A percentile compares a stretch with the other conserved stretches of the same genome.
These are phyloP conservation scores for Millerozyma miso DNA, from an alignment of 805 yeast genomes.

Conservation along the genomic window DNA sequence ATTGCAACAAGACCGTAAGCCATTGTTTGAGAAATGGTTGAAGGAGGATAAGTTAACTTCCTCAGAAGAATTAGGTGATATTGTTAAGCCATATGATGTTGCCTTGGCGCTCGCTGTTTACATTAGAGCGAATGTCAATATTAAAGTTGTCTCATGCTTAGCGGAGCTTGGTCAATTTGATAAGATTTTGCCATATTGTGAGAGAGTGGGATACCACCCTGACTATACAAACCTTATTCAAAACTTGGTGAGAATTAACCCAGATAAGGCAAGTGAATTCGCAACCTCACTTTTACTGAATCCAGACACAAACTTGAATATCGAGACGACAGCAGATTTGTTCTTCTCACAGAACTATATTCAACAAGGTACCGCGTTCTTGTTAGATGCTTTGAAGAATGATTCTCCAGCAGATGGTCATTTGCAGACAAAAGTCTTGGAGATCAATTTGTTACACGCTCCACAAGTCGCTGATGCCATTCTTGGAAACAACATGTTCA, in stretches of 20 bases:
- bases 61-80: constrained; percentile 97
- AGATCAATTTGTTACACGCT: constrained; percentile 88
- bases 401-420: constrained; percentile 95
- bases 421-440: constrained; percentile 89
- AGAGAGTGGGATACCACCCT: constrained; percentile 83
- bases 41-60: constrained; percentile 90
- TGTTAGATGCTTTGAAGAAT: constrained; percentile 90
- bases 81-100: constrained; percentile 82
- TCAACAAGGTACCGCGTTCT: constrained; percentile 97
- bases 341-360: constrained; percentile 91
- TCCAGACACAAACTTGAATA: constrained; percentile 60
- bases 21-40: constrained; percentile 92
- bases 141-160: constrained; percentile 84
- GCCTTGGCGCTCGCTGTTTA: constrained; percentile 89
- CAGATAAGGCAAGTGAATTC: constrained; percentile 98
- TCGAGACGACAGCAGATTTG: constrained; percentile 87
- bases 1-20: constrained; percentile 90
- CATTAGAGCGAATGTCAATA: constrained; percentile 73
- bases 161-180: constrained; percentile 97
- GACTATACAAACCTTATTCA: constrained; percentile 88
- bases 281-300: constrained; percentile 75
- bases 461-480: constrained; percentile 99
- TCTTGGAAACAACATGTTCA: constrained; percentile 90
- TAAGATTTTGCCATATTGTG: constrained; percentile 90
- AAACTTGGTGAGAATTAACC: constrained; percentile 83